These are phyloP conservation scores for Alternaria panax DNA, from an alignment of 2,329 filamentous ascomycete genomes.

Conservation along the genomic window DNA sequence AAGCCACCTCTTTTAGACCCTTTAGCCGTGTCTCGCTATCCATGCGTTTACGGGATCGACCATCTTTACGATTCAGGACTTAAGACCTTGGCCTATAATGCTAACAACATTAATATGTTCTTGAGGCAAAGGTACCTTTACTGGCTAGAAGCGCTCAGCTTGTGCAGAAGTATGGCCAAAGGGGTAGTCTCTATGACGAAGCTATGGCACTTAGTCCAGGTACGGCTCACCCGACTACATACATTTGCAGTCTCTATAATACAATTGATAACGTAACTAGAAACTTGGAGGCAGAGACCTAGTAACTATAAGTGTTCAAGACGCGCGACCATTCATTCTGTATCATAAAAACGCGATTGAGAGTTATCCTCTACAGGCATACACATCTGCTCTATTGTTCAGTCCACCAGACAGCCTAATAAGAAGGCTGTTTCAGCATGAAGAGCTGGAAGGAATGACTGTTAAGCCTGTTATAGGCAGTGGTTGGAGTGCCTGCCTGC, in stretches of 20 bases:
- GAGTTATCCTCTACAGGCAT: conserved; percentile 12
- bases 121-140: not conserved
- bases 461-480: not conserved
- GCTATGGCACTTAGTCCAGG: not conserved
- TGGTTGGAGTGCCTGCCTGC: conserved; percentile 13
- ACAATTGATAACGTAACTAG: too few species aligned
- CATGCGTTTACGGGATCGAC: conserved; percentile 38
- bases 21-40: too few species aligned
- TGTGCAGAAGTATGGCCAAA: conserved; percentile 18
- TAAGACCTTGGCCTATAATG: not conserved
- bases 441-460: not conserved
- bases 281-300: too few species aligned
- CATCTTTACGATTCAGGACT: conserved; percentile 35
- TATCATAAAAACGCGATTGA: conserved; percentile 21
- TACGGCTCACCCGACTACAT: too few species aligned
- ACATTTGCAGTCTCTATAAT: too few species aligned
- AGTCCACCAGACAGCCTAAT: not conserved
- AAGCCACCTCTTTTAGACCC: too few species aligned
- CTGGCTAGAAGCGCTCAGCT: conserved; percentile 12
- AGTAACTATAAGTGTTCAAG: too few species aligned
- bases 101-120: conserved; percentile 1
- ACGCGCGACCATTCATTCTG: conserved; percentile 27
- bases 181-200: conserved; percentile 18
- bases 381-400: conserved; percentile 7
- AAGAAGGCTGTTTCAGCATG: not conserved